These are phyloP conservation scores for Paramecium octaurelia DNA, from an alignment of 73 alveolate genomes.

Conservation along the genomic window DNA sequence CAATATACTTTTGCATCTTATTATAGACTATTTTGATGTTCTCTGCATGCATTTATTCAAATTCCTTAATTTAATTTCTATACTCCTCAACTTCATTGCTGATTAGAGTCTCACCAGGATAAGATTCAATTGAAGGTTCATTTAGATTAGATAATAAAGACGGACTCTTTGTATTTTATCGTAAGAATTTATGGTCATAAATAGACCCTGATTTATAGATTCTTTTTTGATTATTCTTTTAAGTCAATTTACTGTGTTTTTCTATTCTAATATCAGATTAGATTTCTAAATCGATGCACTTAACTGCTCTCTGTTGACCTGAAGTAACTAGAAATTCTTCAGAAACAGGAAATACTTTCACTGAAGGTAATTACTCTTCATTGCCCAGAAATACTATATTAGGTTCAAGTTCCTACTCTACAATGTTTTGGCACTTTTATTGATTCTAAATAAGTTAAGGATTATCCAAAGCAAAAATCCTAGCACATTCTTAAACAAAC, in stretches of 20 bases:
- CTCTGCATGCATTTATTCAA: neutral
- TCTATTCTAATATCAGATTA: neutral
- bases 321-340: neutral
- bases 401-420: neutral
- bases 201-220: neutral
- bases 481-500: conserved; percentile 10
- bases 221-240: neutral
- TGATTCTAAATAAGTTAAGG: neutral
- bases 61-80: neutral
- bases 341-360: neutral
- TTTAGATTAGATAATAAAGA: neutral
- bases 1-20: neutral
- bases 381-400: neutral
- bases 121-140: neutral
- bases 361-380: neutral
- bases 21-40: neutral
- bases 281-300: neutral
- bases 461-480: neutral
- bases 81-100: neutral
- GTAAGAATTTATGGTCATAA: neutral
- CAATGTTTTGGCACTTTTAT: neutral
- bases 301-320: neutral
- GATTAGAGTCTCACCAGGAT: neutral
- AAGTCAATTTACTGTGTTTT: neutral
- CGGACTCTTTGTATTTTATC: neutral